These are phyloP conservation scores for Mucor lusitanicus DNA, from an alignment of 371 early-diverging fungal species.

Conservation along the genomic window DNA sequence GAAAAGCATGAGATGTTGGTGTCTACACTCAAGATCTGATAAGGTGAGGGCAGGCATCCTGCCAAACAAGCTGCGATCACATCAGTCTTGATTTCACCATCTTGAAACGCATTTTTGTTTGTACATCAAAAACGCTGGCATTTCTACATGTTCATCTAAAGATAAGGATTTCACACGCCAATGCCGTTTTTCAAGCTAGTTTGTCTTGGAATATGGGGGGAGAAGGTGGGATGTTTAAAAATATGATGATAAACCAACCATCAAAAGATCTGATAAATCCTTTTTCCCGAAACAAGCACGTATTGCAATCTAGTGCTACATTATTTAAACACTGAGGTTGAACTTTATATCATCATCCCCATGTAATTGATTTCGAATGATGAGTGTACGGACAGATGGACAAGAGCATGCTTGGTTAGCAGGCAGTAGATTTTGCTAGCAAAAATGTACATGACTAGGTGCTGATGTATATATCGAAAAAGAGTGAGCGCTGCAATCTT, in stretches of 20 bases:
- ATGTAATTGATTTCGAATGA: background rate
- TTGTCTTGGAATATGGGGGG: background rate
- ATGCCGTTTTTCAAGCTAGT: background rate
- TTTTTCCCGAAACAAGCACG: slow-evolving; percentile 1
- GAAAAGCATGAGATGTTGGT: background rate
- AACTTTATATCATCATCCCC: background rate
- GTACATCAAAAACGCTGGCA: background rate
- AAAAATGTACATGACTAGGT: too few relatives aligned
- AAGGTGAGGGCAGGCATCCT: too few relatives aligned
- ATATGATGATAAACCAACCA: background rate
- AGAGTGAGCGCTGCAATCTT: background rate
- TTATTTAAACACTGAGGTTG: background rate
- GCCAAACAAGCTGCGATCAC: background rate
- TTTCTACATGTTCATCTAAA: slow-evolving; percentile 23
- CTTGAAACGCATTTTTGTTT: background rate
- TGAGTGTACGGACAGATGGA: background rate
- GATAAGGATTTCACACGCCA: slow-evolving; percentile 16
- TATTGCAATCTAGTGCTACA: background rate
- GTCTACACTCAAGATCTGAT: background rate
- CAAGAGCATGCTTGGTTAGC: too few relatives aligned
- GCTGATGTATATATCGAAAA: background rate
- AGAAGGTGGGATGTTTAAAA: background rate
- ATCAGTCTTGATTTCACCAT: background rate
- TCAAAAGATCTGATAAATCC: slow-evolving; percentile 7
- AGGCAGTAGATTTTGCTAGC: too few relatives aligned